These are phyloP conservation scores for Aspergillus hiratsukae DNA, from an alignment of 2,329 filamentous ascomycete genomes.

Conservation along the genomic window DNA sequence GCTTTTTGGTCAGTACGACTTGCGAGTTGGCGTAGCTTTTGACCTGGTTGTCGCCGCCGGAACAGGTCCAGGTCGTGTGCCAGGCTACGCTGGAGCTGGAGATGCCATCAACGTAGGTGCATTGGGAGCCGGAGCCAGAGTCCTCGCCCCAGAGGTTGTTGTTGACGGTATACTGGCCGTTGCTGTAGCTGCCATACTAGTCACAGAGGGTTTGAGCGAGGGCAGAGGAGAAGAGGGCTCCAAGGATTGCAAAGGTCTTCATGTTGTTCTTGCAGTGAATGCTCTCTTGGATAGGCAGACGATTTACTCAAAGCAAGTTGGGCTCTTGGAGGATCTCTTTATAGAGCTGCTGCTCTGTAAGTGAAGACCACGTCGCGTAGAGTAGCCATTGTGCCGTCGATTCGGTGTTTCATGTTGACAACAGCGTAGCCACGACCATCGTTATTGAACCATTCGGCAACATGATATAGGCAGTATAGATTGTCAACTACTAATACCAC, in stretches of 20 bases:
- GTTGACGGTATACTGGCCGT: slow-evolving; percentile 42
- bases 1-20: neutral
- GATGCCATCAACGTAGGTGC: slow-evolving; percentile 34
- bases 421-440: neutral
- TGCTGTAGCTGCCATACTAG: slow-evolving; percentile 27
- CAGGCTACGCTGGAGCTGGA: slow-evolving; percentile 27
- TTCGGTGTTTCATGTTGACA: neutral
- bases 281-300: neutral
- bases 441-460: neutral
- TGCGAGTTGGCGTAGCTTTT: slow-evolving; percentile 35
- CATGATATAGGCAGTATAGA: neutral
- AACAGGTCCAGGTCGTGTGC: slow-evolving; percentile 42
- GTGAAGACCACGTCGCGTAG: neutral
- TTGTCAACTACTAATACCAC: too few species aligned
- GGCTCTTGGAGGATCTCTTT: neutral
- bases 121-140: slow-evolving; percentile 35
- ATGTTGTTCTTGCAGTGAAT: neutral
- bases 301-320: neutral
- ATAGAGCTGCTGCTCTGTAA: neutral
- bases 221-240: neutral
- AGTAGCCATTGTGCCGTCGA: neutral
- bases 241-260: neutral
- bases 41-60: slow-evolving; percentile 32
- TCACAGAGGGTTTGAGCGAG: neutral
- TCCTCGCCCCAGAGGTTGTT: slow-evolving; percentile 46